Percentiles rank a stretch among this genome's conserved stretches.
These are phyloP conservation scores for Agrostemma githago DNA, from an alignment of 148 eudicot species.

Conservation along the genomic window DNA sequence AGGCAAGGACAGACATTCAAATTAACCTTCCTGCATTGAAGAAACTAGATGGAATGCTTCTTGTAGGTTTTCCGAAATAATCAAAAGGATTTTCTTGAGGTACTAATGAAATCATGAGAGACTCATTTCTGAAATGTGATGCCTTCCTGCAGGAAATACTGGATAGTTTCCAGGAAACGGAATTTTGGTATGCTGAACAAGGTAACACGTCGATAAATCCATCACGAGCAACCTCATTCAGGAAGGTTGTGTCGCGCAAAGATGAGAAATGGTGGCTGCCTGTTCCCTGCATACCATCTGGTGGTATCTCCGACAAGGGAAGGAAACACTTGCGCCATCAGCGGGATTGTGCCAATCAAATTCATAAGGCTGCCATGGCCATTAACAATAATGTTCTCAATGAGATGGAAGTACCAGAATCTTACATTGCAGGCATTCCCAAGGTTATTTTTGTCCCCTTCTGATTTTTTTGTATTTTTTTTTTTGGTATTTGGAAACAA, in stretches of 20 bases:
- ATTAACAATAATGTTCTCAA: constrained; percentile 67
- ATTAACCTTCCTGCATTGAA: constrained; percentile 87
- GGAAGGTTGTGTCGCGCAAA: constrained; percentile 47
- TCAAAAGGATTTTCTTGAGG: background rate
- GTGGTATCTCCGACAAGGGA: constrained; percentile 64
- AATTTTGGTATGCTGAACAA: constrained; percentile 88
- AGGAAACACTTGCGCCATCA: constrained; percentile 65
- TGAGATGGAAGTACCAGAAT: constrained; percentile 90
- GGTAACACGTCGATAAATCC: constrained; percentile 60
- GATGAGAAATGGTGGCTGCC: constrained; percentile 99
- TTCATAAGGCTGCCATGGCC: constrained; percentile 94
- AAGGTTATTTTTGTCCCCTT: constrained; percentile 46
- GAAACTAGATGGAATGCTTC: constrained; percentile 84
- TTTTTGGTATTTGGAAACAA: no score
- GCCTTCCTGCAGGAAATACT: constrained; percentile 53
- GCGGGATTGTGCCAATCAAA: constrained; percentile 71
- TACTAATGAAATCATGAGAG: background rate
- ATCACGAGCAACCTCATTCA: constrained; percentile 58
- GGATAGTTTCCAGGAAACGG: constrained; percentile 77
- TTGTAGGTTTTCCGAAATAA: constrained; percentile 38
- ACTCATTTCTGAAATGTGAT: background rate
- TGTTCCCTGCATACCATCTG: constrained; percentile 66
- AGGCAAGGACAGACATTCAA: constrained; percentile 63
- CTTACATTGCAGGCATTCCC: constrained; percentile 73
- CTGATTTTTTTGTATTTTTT: no score